A percentile compares a stretch with the other conserved stretches of the same genome.
Conservation (phyloP, 2,329 filamentous ascomycete species). For the Fusarium pseudograminearum region DNA sequence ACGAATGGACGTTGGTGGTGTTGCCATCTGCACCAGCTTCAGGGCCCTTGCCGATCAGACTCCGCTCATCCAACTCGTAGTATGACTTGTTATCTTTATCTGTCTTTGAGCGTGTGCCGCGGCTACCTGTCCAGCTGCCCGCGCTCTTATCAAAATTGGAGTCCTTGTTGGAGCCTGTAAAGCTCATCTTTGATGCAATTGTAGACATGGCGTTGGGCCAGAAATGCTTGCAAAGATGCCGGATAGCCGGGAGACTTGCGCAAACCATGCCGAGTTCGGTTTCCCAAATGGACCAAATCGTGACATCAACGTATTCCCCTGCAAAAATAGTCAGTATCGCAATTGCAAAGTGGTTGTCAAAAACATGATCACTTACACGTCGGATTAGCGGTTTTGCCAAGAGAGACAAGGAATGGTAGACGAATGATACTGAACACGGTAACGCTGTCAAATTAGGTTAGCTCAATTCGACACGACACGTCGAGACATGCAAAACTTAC, state of each 20-base stretch:
- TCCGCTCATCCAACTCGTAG: conserved; percentile 36
- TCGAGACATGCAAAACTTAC: background rate
- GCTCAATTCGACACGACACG: fast-evolving
- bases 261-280: conserved; percentile 42
- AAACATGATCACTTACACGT: conserved; percentile 21
- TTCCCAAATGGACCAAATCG: conserved; percentile 43
- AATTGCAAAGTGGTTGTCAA: too few relatives aligned
- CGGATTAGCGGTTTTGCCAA: conserved; percentile 34
- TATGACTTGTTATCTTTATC: conserved; percentile 40
- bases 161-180: conserved; percentile 18
- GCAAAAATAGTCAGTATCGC: background rate
- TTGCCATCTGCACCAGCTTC: conserved; percentile 4
- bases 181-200: conserved; percentile 35
- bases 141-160: conserved; percentile 16
- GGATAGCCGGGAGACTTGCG: conserved; percentile 38
- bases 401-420: conserved; percentile 28
- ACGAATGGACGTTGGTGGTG: background rate
- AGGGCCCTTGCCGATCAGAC: conserved; percentile 27
- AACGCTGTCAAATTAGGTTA: conserved; percentile 16
- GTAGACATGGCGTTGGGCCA: conserved; percentile 41
- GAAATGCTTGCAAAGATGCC: conserved; percentile 39
- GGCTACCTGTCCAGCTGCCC: conserved; percentile 34
- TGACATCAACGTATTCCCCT: conserved; percentile 39
- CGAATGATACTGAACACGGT: conserved; percentile 38
- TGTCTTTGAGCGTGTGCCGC: conserved; percentile 28